These are phyloP conservation scores for Hordeum marinum DNA, from an alignment of 176 grass and related monocot species.

Conservation along the genomic window DNA sequence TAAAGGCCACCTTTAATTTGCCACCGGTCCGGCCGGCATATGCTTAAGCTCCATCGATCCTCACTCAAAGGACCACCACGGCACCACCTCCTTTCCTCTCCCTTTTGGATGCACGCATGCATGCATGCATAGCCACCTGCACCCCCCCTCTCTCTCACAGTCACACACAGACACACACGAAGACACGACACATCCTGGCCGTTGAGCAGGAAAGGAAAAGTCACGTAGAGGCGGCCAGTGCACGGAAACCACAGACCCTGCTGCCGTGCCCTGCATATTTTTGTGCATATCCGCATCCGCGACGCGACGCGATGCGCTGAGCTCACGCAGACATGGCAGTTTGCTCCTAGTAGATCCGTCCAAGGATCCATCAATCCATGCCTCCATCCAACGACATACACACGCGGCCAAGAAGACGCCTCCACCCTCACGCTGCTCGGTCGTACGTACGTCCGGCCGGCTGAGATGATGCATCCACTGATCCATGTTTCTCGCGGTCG, in stretches of 20 bases:
- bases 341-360: slow-evolving; percentile 6
- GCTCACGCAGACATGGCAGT: neutral
- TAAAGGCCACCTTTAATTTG: slow-evolving; percentile 9
- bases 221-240: neutral
- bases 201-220: neutral
- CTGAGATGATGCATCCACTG: neutral
- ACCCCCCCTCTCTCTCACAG: neutral
- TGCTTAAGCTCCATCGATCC: neutral
- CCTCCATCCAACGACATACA: neutral
- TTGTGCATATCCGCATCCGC: neutral
- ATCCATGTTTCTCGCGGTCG: neutral
- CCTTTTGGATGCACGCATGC: neutral
- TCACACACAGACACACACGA: too few species aligned
- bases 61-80: neutral
- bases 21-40: neutral
- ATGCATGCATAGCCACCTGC: neutral
- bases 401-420: neutral
- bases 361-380: slow-evolving; percentile 10
- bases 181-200: too few species aligned
- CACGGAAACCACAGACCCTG: neutral
- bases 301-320: neutral
- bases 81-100: neutral
- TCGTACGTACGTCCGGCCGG: neutral
- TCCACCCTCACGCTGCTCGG: neutral
- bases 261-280: slow-evolving; percentile 13